A percentile compares a stretch with the other conserved stretches of the same genome.
Conservation (phyloP, 495 filamentous ascomycete genomes). For the Astrocystis sublimbata region DNA sequence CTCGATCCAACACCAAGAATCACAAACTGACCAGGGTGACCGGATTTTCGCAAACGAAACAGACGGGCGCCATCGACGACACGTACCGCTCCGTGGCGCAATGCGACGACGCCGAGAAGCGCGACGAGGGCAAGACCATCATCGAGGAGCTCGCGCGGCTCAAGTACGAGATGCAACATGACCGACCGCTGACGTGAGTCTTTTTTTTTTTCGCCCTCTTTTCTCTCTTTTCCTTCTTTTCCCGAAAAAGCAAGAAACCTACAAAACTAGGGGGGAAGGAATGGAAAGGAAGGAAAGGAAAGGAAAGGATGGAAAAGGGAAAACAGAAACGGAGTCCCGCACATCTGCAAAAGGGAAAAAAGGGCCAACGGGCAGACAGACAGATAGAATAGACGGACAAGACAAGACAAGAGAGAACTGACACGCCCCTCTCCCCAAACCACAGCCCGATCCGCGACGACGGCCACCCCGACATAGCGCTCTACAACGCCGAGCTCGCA, state of each 20-base stretch:
- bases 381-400: neutral
- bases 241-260: too few relatives aligned
- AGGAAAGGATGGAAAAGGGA: too few relatives aligned
- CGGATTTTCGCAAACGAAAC: conserved; percentile 1
- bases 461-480: conserved; percentile 70
- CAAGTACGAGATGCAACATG: conserved; percentile 95
- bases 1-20: neutral
- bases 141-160: conserved; percentile 75
- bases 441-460: conserved; percentile 79
- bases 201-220: neutral
- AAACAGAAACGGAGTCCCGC: too few relatives aligned
- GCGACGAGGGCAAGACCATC: conserved; percentile 81
- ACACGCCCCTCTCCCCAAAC: too few relatives aligned
- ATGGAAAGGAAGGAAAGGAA: too few relatives aligned
- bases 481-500: conserved; percentile 85
- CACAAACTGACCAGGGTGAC: neutral
- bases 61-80: conserved; percentile 96
- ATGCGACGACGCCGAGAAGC: conserved; percentile 61
- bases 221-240: neutral
- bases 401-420: too few relatives aligned
- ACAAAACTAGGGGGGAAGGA: too few relatives aligned
- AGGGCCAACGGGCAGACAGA: neutral
- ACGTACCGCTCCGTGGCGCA: conserved; percentile 72
- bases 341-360: too few relatives aligned
- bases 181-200: conserved; percentile 75